Evolutionary conservation across 1,139 yeast species (phyloP).

Genomic region (Yamadazyma buinensis): DNA sequence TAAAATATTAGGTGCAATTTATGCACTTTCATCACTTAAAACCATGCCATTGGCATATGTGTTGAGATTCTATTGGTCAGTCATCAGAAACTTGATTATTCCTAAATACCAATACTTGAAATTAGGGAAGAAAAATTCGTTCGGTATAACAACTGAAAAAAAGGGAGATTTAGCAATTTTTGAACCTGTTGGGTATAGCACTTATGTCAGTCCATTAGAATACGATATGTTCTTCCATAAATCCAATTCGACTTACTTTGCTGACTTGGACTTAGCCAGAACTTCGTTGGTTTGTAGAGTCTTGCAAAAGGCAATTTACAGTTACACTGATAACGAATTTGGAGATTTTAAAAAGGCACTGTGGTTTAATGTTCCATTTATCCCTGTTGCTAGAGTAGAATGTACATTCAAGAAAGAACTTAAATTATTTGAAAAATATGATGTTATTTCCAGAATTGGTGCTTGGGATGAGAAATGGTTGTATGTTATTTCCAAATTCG

Average conservation of each 20-base stretch:
- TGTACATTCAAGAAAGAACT: slow-evolving; percentile 72
- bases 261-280: slow-evolving; percentile 81
- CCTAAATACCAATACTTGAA: slow-evolving; percentile 23
- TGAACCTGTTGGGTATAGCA: slow-evolving; percentile 39
- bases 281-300: slow-evolving; percentile 55
- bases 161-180: slow-evolving; percentile 34
- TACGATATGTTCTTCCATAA: slow-evolving; percentile 86
- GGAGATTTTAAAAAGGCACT: slow-evolving; percentile 25
- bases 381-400: slow-evolving; percentile 75
- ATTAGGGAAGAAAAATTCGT: slow-evolving; percentile 29
- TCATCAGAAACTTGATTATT: slow-evolving; percentile 36
- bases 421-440: slow-evolving; percentile 57
- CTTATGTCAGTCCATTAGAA: slow-evolving; percentile 74
- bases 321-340: slow-evolving; percentile 37
- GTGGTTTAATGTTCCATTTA: slow-evolving; percentile 50
- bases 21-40: slow-evolving; percentile 32
- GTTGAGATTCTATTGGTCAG: slow-evolving; percentile 54
- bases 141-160: slow-evolving; percentile 20
- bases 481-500: slow-evolving; percentile 64
- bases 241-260: slow-evolving; percentile 78
- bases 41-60: slow-evolving; percentile 68
- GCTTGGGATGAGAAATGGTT: slow-evolving; percentile 93
- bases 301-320: slow-evolving; percentile 49
- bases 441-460: slow-evolving; percentile 54
- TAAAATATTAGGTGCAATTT: slow-evolving; percentile 3